A percentile compares a stretch with the other conserved stretches of the same genome.
These are phyloP conservation scores for Globisporangium mamillatum DNA, from an alignment of 352 stramenopile genomes.

Conservation along the genomic window DNA sequence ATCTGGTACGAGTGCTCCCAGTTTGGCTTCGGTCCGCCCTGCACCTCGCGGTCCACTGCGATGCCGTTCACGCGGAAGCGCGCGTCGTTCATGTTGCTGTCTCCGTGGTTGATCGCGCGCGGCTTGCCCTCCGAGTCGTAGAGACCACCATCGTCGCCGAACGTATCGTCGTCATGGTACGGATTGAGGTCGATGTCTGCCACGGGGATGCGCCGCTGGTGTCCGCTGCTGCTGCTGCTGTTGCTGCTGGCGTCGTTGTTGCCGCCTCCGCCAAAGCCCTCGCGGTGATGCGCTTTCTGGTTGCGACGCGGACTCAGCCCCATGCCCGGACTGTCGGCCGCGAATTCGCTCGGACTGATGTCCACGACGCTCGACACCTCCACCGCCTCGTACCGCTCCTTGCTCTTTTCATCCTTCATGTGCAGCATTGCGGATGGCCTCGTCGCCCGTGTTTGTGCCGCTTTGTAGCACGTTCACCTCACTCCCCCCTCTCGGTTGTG, in stretches of 20 bases:
- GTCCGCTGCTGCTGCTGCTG: constrained; percentile 6
- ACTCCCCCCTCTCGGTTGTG: no score
- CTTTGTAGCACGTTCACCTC: no score
- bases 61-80: constrained; percentile 77
- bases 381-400: constrained; percentile 38
- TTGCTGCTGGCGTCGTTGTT: not conserved
- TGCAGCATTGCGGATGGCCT: constrained; percentile 23
- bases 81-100: constrained; percentile 33
- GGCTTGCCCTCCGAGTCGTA: constrained; percentile 41
- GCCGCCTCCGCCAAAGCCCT: not conserved
- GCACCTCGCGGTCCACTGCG: constrained; percentile 67
- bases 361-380: constrained; percentile 42
- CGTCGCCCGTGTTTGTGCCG: no score
- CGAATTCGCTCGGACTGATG: constrained; percentile 38
- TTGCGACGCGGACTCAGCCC: constrained; percentile 36
- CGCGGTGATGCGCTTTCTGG: constrained; percentile 20
- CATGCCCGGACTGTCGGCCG: constrained; percentile 22
- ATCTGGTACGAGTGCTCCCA: constrained; percentile 75
- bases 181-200: constrained; percentile 22
- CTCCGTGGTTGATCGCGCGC: constrained; percentile 23
- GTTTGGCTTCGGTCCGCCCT: constrained; percentile 53
- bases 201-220: constrained; percentile 15
- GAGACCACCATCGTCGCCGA: constrained; percentile 22
- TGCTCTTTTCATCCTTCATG: constrained; percentile 47
- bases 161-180: constrained; percentile 20